phyloP scores from a whole-genome alignment of 768 basidiomycete genomes.

The Polyporus arcularius region DNA sequence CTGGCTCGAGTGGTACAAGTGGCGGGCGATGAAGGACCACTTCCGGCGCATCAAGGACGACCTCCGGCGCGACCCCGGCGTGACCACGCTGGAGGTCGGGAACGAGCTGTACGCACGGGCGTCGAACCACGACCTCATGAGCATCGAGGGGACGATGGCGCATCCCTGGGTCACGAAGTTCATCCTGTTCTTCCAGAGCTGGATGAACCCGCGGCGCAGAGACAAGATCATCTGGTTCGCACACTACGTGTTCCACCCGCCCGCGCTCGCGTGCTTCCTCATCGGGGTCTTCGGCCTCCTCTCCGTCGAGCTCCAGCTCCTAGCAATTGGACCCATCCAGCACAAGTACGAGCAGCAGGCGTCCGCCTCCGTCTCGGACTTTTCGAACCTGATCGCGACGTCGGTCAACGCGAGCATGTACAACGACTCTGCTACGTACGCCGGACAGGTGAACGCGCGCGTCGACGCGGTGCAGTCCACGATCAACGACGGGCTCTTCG shows the following conservation, averaged over 20 bases:
- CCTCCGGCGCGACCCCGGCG: slow-evolving; percentile 73
- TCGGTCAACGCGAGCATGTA: slow-evolving; percentile 84
- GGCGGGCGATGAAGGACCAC: slow-evolving; percentile 68
- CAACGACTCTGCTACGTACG: slow-evolving; percentile 77
- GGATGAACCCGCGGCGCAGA: slow-evolving; percentile 61
- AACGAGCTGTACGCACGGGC: slow-evolving; percentile 56
- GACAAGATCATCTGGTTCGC: slow-evolving; percentile 84
- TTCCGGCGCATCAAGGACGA: slow-evolving; percentile 73
- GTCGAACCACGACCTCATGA: slow-evolving; percentile 76
- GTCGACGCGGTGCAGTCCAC: slow-evolving; percentile 70
- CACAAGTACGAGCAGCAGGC: slow-evolving; percentile 66
- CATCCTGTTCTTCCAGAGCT: slow-evolving; percentile 51
- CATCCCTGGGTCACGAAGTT: slow-evolving; percentile 77
- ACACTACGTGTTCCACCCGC: slow-evolving; percentile 88
- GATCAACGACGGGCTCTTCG: slow-evolving; percentile 87
- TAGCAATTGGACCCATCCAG: slow-evolving; percentile 74
- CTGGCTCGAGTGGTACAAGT: slow-evolving; percentile 86
- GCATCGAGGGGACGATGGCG: slow-evolving; percentile 64
- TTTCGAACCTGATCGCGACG: slow-evolving; percentile 69
- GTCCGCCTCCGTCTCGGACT: slow-evolving; percentile 58
- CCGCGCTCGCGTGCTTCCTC: slow-evolving; percentile 87
- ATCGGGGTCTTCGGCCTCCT: slow-evolving; percentile 92
- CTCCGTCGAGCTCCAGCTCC: slow-evolving; percentile 83
- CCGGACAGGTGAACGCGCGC: slow-evolving; percentile 70
- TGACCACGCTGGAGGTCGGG: slow-evolving; percentile 35